A percentile compares a stretch with the other conserved stretches of the same genome.
Conservation (phyloP, 208 protist genomes). For the Perkinsela sp. region DNA sequence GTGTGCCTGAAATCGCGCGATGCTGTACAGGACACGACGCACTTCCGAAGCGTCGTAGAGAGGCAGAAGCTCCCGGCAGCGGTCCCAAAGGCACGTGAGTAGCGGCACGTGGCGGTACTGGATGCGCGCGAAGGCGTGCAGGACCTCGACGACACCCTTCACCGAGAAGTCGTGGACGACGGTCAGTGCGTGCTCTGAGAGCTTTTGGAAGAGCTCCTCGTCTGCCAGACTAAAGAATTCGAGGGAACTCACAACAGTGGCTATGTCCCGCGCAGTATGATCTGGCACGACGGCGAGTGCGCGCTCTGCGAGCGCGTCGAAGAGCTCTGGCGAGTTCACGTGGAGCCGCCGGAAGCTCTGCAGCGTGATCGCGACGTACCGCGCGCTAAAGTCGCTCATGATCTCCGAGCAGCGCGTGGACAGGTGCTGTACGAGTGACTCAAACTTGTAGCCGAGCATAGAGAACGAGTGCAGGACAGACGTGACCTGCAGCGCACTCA, state of each 20-base stretch:
- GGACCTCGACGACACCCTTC: slow-evolving; percentile 35
- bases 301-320: slow-evolving; percentile 61
- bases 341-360: slow-evolving; percentile 55
- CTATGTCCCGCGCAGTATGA: slow-evolving; percentile 47
- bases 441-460: slow-evolving; percentile 56
- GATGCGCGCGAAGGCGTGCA: slow-evolving; percentile 52
- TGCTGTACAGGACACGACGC: slow-evolving; percentile 41
- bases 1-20: slow-evolving; percentile 51
- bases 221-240: slow-evolving; percentile 63
- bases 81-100: slow-evolving; percentile 48
- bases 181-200: slow-evolving; percentile 47
- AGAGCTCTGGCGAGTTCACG: slow-evolving; percentile 69
- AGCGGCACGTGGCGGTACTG: slow-evolving; percentile 64
- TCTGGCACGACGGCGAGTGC: slow-evolving; percentile 58
- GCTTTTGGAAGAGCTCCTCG: slow-evolving; percentile 58
- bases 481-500: slow-evolving; percentile 61
- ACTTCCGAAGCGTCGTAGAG: slow-evolving; percentile 41
- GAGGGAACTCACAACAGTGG: slow-evolving; percentile 42
- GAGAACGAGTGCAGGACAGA: slow-evolving; percentile 53
- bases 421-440: slow-evolving; percentile 57
- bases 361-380: slow-evolving; percentile 58
- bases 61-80: slow-evolving; percentile 40
- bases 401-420: slow-evolving; percentile 59
- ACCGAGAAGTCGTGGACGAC: slow-evolving; percentile 55
- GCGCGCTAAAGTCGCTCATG: slow-evolving; percentile 62